Base-by-base conservation (phyloP, 164 flowering plant species). In the Malania oleifera region DNA sequence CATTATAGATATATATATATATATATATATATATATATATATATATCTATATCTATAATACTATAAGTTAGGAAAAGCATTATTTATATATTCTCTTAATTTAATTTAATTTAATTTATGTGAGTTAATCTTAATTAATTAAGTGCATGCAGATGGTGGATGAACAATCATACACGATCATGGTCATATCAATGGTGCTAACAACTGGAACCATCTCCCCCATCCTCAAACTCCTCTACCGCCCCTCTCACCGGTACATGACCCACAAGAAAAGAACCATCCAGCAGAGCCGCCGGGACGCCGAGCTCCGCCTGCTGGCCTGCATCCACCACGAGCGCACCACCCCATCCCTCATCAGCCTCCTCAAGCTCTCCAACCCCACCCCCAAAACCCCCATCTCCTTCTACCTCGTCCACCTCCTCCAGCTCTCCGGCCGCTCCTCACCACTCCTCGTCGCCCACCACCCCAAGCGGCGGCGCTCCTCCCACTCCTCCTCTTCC, bases 391-490 rank as follows among this genome's bases (percentile, higher is more conserved):
- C 69, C 68, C 81, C 78, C 1, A 28, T 84, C 7, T 38, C 56
- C 1, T 55, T 75, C 34, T 64, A 59, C 13, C 72, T 60, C 0
- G 20, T 84, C 34, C 49, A 69, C 45, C 73, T 80, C 0, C 59
- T 71, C 0, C 79, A 81, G 70, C 79, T 84, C 6, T 51, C 62
- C 0, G 86, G 86, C 5, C 66, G 79, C 1, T 31, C 73, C 17
- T 12, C 69, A 5, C 72, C 82, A 1, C 18, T 67, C 6, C 61
- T 84, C 34, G 27, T 80, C 5, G 26, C 72, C 1, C 76, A 81
- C 63, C 56, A 60, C 1, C 18, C 62, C 2, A 35, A 25, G 0
- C 37, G 40, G 9, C 54, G 12, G 25, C 2, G 25, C 47, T 6
- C 51, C 61, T 1, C 40, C 52, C 58, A 44, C 17, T 2, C 55